Percentiles rank a stretch among this genome's conserved stretches.
Conservation (phyloP, 2,329 filamentous ascomycete species). For the Bipolaris cookei region DNA sequence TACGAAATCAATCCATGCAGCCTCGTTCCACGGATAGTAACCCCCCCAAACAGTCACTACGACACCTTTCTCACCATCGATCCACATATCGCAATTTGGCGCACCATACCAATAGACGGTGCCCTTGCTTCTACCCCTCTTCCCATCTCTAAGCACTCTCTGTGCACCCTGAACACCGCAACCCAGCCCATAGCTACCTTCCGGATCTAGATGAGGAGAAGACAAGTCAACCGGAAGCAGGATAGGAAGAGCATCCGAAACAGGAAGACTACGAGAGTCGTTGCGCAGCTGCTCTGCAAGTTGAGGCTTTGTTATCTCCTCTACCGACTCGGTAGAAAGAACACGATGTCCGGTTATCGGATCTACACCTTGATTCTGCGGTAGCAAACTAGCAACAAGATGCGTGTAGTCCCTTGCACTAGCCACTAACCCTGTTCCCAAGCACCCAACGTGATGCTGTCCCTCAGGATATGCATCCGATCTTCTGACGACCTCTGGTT, state of each 20-base stretch:
- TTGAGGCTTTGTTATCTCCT: conserved; percentile 21
- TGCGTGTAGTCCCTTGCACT: conserved; percentile 23
- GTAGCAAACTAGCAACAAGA: conserved; percentile 25
- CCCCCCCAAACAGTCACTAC: conserved; percentile 27
- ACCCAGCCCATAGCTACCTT: conserved; percentile 40
- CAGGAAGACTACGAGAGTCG: conserved; percentile 31
- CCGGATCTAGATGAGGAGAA: conserved; percentile 56
- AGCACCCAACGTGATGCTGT: conserved; percentile 20
- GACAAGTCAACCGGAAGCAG: conserved; percentile 52
- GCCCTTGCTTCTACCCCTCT: conserved; percentile 27
- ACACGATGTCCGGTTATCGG: conserved; percentile 20
- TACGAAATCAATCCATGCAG: conserved; percentile 31
- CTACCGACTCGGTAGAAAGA: conserved; percentile 14
- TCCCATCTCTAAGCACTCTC: conserved; percentile 40
- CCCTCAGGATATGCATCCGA: conserved; percentile 24
- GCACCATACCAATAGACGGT: conserved; percentile 38
- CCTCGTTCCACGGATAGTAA: conserved; percentile 34
- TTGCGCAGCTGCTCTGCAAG: conserved; percentile 23
- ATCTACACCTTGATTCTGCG: conserved; percentile 27
- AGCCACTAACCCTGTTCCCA: conserved; percentile 29
- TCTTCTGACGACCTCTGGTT: conserved; percentile 14
- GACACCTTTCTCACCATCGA: conserved; percentile 30
- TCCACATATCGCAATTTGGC: conserved; percentile 33
- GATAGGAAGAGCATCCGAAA: conserved; percentile 10
- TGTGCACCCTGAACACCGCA: conserved; percentile 59